phyloP scores from a whole-genome alignment of 2,329 filamentous ascomycete species.

The Penicillium crustosum region DNA sequence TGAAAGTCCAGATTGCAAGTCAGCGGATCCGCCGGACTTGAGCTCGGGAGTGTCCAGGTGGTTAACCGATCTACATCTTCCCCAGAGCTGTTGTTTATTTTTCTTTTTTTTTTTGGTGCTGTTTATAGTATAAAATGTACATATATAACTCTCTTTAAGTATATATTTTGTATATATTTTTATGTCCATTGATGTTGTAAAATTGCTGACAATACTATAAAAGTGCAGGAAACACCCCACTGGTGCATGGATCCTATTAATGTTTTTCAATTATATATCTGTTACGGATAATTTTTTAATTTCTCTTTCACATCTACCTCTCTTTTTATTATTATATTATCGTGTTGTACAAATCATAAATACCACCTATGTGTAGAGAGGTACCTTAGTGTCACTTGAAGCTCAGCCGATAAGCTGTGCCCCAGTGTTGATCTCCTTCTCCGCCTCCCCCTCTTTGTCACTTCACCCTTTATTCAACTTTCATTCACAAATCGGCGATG shows the following conservation, averaged over 20 bases:
- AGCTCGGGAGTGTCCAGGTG: slow-evolving; percentile 1
- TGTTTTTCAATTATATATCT: neutral
- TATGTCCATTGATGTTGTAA: neutral
- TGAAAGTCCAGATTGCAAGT: slow-evolving; percentile 8
- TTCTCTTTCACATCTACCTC: neutral
- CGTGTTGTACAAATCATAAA: neutral
- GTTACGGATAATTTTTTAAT: neutral
- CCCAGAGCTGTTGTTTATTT: neutral
- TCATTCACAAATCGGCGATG: slow-evolving; percentile 23
- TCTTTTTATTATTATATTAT: neutral
- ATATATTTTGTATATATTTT: neutral
- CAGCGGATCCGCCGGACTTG: slow-evolving; percentile 9
- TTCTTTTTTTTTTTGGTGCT: neutral
- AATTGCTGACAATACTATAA: neutral
- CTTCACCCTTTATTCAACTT: slow-evolving; percentile 8
- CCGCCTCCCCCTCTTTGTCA: slow-evolving; percentile 22
- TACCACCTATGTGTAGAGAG: neutral
- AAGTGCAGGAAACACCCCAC: neutral
- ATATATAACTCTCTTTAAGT: neutral
- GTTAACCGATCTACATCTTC: slow-evolving; percentile 9
- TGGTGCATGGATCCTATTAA: no score
- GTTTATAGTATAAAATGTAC: neutral
- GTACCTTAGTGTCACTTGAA: neutral
- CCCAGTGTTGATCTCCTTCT: slow-evolving; percentile 21
- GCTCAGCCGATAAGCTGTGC: slow-evolving; percentile 11